Evolutionary conservation across 2,329 filamentous ascomycete species (phyloP).

Genomic region (Ascochyta lentis): DNA sequence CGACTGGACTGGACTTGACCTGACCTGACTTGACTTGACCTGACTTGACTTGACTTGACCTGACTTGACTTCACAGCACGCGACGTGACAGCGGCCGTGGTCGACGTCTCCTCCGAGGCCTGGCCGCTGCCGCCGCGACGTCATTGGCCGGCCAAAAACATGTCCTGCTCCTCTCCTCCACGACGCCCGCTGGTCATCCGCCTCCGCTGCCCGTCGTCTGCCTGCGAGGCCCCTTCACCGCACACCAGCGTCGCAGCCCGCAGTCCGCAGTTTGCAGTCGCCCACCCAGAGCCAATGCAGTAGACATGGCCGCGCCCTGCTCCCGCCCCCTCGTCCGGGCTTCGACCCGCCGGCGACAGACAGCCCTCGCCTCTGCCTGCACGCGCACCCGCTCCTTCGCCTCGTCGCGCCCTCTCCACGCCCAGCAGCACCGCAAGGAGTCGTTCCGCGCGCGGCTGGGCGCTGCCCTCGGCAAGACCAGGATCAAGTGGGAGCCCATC

Average conservation of each 20-base stretch:
- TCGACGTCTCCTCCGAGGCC: constrained; percentile 20
- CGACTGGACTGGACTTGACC: too few species aligned
- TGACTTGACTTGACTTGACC: too few species aligned
- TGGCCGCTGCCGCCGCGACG: constrained; percentile 27
- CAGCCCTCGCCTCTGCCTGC: constrained; percentile 1
- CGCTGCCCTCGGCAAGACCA: constrained; percentile 67
- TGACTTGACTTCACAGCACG: too few species aligned
- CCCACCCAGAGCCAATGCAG: not conserved
- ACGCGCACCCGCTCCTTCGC: constrained; percentile 37
- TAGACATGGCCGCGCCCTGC: constrained; percentile 36
- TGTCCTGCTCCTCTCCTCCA: constrained; percentile 27
- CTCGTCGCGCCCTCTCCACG: constrained; percentile 50
- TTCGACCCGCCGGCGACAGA: constrained; percentile 20
- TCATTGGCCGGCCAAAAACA: constrained; percentile 32
- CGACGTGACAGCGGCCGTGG: not conserved
- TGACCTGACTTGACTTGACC: too few species aligned
- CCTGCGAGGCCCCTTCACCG: not conserved
- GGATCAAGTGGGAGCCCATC: constrained; percentile 88
- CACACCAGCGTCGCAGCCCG: not conserved
- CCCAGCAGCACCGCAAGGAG: constrained; percentile 54
- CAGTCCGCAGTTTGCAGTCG: too few species aligned
- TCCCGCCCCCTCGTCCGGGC: constrained; percentile 37
- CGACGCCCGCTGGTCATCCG: constrained; percentile 25
- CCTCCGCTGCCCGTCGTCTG: constrained; percentile 2
- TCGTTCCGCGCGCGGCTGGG: constrained; percentile 65